These are phyloP conservation scores for Candida corydali DNA, from an alignment of 805 yeast genomes.

Conservation along the genomic window DNA sequence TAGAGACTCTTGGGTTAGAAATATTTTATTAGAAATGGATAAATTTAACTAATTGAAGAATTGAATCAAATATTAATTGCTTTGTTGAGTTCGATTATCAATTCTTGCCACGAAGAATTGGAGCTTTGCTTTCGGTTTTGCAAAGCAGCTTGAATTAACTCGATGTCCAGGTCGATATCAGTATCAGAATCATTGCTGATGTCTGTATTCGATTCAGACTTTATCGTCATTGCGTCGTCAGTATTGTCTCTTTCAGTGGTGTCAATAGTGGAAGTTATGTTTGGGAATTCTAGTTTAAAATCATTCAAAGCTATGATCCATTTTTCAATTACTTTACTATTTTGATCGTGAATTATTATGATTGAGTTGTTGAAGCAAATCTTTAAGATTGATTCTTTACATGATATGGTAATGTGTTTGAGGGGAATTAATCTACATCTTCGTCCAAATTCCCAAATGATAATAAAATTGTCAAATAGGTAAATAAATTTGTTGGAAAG, in stretches of 20 bases:
- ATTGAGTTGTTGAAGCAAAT: not conserved
- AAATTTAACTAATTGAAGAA: constrained; percentile 18
- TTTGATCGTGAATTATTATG: not conserved
- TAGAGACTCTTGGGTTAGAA: constrained; percentile 75
- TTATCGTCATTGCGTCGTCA: constrained; percentile 2
- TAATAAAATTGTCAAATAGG: constrained; percentile 30
- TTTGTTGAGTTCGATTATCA: constrained; percentile 2
- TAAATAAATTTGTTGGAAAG: constrained; percentile 18
- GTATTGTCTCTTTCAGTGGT: constrained; percentile 6
- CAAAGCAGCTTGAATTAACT: constrained; percentile 8
- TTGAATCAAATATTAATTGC: constrained; percentile 4
- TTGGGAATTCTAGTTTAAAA: constrained; percentile 25
- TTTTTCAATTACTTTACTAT: constrained; percentile 33
- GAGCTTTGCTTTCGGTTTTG: not conserved
- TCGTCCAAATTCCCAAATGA: constrained; percentile 16
- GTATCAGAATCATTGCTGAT: constrained; percentile 13
- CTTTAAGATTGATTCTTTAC: constrained; percentile 5
- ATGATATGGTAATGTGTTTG: constrained; percentile 3
- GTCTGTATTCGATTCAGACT: not conserved
- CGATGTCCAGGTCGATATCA: constrained; percentile 22
- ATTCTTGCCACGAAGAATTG: constrained; percentile 1
- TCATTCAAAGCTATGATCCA: constrained; percentile 43
- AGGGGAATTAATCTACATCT: constrained; percentile 3
- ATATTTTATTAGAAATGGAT: constrained; percentile 42
- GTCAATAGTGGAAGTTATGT: constrained; percentile 29